These are phyloP conservation scores for Pterulicium gracile DNA, from an alignment of 1,284 basidiomycete species.

Conservation along the genomic window DNA sequence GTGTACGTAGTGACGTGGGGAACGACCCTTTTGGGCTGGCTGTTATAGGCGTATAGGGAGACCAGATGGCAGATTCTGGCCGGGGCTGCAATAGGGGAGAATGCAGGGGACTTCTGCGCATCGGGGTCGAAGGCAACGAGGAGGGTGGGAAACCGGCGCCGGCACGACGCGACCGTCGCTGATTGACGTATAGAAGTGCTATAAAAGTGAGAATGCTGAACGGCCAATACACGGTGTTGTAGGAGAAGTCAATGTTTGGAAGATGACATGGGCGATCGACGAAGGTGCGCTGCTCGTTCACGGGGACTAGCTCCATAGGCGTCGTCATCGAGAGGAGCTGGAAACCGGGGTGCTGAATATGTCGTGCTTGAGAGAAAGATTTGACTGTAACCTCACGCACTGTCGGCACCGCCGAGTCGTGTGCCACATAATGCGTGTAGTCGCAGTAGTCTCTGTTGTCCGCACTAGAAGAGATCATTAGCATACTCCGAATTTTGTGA, in stretches of 20 bases:
- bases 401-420: slow-evolving; percentile 12
- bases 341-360: slow-evolving; percentile 71
- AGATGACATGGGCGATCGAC: slow-evolving; percentile 51
- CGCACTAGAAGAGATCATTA: slow-evolving; percentile 37
- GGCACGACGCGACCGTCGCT: slow-evolving; percentile 14
- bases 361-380: slow-evolving; percentile 74
- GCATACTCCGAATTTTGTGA: slow-evolving; percentile 5
- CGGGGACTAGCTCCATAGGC: slow-evolving; percentile 18
- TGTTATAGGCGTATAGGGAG: slow-evolving; percentile 21
- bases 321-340: slow-evolving; percentile 70
- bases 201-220: slow-evolving; percentile 30
- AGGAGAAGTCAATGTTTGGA: slow-evolving; percentile 58
- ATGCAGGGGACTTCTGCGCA: slow-evolving; percentile 10
- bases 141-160: slow-evolving; percentile 14
- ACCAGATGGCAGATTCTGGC: slow-evolving; percentile 23
- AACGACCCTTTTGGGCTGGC: slow-evolving; percentile 20
- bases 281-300: slow-evolving; percentile 17
- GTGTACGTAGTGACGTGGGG: slow-evolving; percentile 22
- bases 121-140: slow-evolving; percentile 14
- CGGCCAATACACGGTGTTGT: slow-evolving; percentile 46
- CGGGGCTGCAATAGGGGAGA: slow-evolving; percentile 12
- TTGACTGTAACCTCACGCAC: slow-evolving; percentile 68
- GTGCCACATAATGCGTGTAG: slow-evolving; percentile 38
- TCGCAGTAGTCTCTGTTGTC: slow-evolving; percentile 90
- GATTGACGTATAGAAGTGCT: slow-evolving; percentile 22